Conservation (phyloP, 805 yeast genomes). For the Priceomyces carsonii region DNA sequence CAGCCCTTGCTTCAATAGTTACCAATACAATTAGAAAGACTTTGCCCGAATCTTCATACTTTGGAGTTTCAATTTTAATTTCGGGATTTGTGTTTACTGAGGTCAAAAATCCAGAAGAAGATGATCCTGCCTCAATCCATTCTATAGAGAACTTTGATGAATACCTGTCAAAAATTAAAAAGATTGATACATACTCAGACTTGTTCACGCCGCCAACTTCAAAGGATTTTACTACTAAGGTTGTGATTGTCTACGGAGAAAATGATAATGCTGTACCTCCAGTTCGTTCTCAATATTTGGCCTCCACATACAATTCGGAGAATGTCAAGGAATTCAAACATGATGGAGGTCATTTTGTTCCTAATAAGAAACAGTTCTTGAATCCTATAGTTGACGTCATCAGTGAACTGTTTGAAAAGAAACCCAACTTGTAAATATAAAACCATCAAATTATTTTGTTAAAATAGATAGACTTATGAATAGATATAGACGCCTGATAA, state of each 20-base stretch:
- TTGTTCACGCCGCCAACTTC: slow-evolving; percentile 19
- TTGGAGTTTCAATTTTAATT: slow-evolving; percentile 29
- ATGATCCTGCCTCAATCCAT: slow-evolving; percentile 15
- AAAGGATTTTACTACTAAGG: slow-evolving; percentile 18
- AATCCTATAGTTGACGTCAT: slow-evolving; percentile 16
- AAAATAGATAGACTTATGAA: too few species aligned
- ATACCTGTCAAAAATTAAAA: slow-evolving; percentile 17
- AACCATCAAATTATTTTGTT: too few species aligned
- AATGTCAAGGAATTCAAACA: slow-evolving; percentile 21
- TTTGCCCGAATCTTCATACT: slow-evolving; percentile 24
- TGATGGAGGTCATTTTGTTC: slow-evolving; percentile 41
- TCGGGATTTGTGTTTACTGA: slow-evolving; percentile 39
- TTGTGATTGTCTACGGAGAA: slow-evolving; percentile 30
- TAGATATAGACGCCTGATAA: too few species aligned
- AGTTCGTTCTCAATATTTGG: slow-evolving; percentile 26
- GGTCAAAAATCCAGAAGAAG: slow-evolving; percentile 15
- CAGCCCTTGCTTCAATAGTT: slow-evolving; percentile 35
- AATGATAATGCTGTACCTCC: slow-evolving; percentile 35
- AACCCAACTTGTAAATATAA: slow-evolving; percentile 9
- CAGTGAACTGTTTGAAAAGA: slow-evolving; percentile 9
- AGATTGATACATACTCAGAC: slow-evolving; percentile 18
- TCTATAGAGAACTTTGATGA: slow-evolving; percentile 23
- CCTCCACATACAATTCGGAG: slow-evolving; percentile 15
- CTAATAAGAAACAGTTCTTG: slow-evolving; percentile 22
- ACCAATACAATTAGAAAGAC: slow-evolving; percentile 22